Base-by-base conservation (phyloP, 768 basidiomycete species). In the Phanerodontia chrysosporium region DNA sequence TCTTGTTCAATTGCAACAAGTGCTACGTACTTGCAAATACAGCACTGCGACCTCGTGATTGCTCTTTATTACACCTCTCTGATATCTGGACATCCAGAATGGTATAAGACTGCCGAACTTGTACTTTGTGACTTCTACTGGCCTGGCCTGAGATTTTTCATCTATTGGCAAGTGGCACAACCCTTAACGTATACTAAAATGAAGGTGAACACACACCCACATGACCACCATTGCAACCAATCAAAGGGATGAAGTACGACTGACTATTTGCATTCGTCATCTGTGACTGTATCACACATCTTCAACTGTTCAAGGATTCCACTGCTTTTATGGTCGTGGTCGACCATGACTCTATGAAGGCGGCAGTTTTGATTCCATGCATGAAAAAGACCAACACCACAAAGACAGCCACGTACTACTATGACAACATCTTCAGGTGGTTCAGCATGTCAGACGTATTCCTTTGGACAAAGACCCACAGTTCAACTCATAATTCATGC, bases 341-440 rank as follows among this genome's bases (percentile, higher is more conserved):
- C 24, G 46, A 48, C 46, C 46, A 48, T 18, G 24, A 48, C 18
- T 42, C 39, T 42, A 42, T 18, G 39, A 49, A 62, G 24, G 32
- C n/a, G 7, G 70, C 74, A 60, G 70, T 74, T 22, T 75, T 70
- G 9, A 74, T 54, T 66, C 3, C 49, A 62, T 9, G 22, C 57
- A 39, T 58, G 78, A 77, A 51, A 57, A 73, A 5, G 75, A 76
- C 2, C 56, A 21, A 18, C 53, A 52, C 35, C 14, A 42, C 16
- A 7, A 42, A 10, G 39, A 42, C 18, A 18, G 39, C 39, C 4
- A 42, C 39, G 16, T 42, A 12, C 18, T 42, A 42, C 18, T 18
- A 42, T 18, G 18, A 42, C 18, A 8, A 42, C 6, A 18, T 42
- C 25, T 10, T 29, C 51, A 55, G 29, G 35, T 9, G 49, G 3